Evolutionary conservation across 2,329 filamentous ascomycete species (phyloP), one percentile per base, ranked within the genome.

Genomic region (Madurella mycetomatis): DNA sequence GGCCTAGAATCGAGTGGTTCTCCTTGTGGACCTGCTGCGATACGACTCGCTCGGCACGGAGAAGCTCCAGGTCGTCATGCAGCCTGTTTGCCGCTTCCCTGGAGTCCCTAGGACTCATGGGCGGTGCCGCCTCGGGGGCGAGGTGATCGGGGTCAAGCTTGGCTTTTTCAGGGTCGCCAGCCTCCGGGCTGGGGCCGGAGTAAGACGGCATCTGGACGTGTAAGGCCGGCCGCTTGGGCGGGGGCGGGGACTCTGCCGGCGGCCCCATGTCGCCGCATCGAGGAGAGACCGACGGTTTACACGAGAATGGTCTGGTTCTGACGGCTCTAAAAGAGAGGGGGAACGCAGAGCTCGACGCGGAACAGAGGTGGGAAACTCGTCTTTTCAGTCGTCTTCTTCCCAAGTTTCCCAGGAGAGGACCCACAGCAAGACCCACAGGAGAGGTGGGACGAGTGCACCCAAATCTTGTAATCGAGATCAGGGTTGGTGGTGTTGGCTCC

Each of bases 41-140:
- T 13, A 78, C 69, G 44, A 73, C 62, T 2, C 74, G 71, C 60
- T 79, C 76, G 44, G 74, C 70, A 2, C 76, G 74, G 18, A 79
- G 67, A 5, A 80, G 67, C 53, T 79, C 77, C 15, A 80, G 70
- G 47, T 79, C 75, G 51, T 80, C 77, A 46, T 73, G 72, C 15
- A 79, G 64, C 2, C 76, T 71, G 54, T 62, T 68, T 9, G 66
- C 67, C 17, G 60, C 59, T 41, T 70, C 69, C n/a, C 68, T 61
- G 2, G 62, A 59, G 12, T 65, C 66, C 18, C 51, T 43, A 13
- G 58, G 60, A 46, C 58, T 60, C n/a, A 63, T 46, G 5, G 52
- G 44, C n/a, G 40, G 44, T n/a, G 40, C 31, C 9, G 53, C 42
- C 1, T 61, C 60, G 13, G 61, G 59, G 7, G 46, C 54, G 1